Base-by-base conservation (phyloP, 2,329 filamentous ascomycete species). In the Diaporthe nobilis region DNA sequence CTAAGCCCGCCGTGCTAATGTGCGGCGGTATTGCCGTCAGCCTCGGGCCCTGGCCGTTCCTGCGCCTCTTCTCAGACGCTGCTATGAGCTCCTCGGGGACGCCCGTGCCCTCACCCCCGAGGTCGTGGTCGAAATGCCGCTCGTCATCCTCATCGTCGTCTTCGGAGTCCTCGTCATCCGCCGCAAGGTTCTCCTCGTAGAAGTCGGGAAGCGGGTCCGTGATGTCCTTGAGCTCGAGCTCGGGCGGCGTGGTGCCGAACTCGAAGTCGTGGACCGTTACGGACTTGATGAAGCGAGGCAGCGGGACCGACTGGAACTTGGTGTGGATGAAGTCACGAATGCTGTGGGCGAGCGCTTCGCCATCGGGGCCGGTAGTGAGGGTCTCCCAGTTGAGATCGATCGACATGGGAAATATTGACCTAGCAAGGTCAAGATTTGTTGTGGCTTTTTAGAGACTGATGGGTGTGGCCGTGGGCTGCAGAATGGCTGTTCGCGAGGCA, bases 331-430 rank as follows among this genome's bases (percentile, higher is more conserved):
- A 99, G 81, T 93, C 92, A 79, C 96, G 94, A 85, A 99, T 98
- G 78, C 90, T 91, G 82, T 95, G 93, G 67, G 96, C 95, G 77
- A 98, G 92, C 72, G 92, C 94, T 78, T 92, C 90, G 74, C 97
- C 96, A 85, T 98, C 96, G 67, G 95, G 92, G 39, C 97, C 97
- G 77, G 92, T 93, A 31, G 96, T 98, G 82, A 98, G 91, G 77
- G 94, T 94, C 82, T 97, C 93, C 97, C 97, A 99, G 85, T 98
- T 95, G 83, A 99, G 93, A 82, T 98, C 96, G 87, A 99, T 96
- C 80, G 97, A 98, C 97, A 99, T 99, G 76, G 71, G 37, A 55
- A 31, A 25, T 51, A 34, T 20, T 13, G 39, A 22, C 47, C 20
- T 6, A 2, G 4, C 1, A 5, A 44, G 49, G 31, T 25, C 44